A percentile compares a stretch with the other conserved stretches of the same genome.
These are phyloP conservation scores for Colletotrichum tropicicola DNA, from an alignment of 2,329 filamentous ascomycete species.

Conservation along the genomic window DNA sequence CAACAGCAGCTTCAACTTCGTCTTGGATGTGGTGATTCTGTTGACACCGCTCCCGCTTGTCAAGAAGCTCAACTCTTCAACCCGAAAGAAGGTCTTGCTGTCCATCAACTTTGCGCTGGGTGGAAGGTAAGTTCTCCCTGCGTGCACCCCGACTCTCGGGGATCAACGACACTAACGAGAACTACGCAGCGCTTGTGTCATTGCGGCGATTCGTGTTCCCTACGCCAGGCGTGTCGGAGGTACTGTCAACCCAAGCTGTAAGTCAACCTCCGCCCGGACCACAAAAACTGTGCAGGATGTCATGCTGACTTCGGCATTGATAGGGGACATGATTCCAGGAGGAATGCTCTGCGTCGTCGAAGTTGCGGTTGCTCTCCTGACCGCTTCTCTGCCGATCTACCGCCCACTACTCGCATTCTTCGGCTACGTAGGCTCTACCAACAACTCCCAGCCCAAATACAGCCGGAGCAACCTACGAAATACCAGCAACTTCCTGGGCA, in stretches of 20 bases:
- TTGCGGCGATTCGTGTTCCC: slow-evolving; percentile 9
- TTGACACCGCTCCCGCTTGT: slow-evolving; percentile 9
- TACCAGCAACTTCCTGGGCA: background rate
- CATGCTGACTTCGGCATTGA: background rate
- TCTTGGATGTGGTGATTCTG: slow-evolving; percentile 3
- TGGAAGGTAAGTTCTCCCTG: background rate
- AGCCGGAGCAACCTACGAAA: background rate
- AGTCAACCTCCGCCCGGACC: no score
- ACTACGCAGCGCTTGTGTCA: background rate
- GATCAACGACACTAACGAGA: background rate
- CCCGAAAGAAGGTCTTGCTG: slow-evolving; percentile 2
- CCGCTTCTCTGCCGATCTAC: slow-evolving; percentile 6
- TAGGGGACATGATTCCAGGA: slow-evolving; percentile 18
- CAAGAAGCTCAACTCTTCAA: slow-evolving; percentile 2
- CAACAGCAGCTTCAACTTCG: slow-evolving; percentile 19
- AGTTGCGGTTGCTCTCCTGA: slow-evolving; percentile 4
- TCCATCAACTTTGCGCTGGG: slow-evolving; percentile 15
- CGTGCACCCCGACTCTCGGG: fast-evolving
- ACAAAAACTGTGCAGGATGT: no score
- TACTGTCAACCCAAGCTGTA: slow-evolving; percentile 14
- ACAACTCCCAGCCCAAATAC: background rate
- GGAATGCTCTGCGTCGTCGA: slow-evolving; percentile 12
- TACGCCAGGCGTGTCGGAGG: slow-evolving; percentile 11
- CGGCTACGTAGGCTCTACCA: background rate
- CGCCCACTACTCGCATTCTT: background rate